Evolutionary conservation across 768 basidiomycete genomes (phyloP), one percentile per base, ranked within the genome.

Genomic region (Porpolomopsis calyptriformis): DNA sequence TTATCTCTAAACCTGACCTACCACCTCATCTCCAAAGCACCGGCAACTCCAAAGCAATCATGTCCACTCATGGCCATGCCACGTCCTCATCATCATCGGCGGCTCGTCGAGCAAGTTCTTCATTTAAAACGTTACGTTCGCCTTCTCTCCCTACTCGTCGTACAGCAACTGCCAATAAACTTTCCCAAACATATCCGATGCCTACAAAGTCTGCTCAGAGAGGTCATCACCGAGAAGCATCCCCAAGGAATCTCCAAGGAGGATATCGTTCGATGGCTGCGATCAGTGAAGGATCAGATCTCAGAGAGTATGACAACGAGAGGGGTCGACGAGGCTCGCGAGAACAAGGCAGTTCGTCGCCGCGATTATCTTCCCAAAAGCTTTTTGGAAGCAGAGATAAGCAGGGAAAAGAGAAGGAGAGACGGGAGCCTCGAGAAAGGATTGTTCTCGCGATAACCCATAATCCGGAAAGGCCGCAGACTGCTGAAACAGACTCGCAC

Each of bases 261-360:
- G 43, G 64, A n/a, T 67, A 64, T 50, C 64, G 62, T 31, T 58
- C 59, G 4, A 64, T 68, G 65, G 59, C 59, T 43, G 59, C 63
- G 12, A 63, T 68, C 9, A 61, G 64, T 45, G 70, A 70, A 46
- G 66, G 65, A 47, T 60, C 56, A 10, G n/a, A 40, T 51, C 41
- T 40, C 9, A 25, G 45, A 26, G 46, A 42, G n/a, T 41, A 43
- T 33, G 43, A 55, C 36, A 43, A 31, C 50, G 42, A 58, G 16
- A 40, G 45, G 49, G 16, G 64, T 56, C 24, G 64, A 55, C 10
- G 62, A 58, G 45, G 52, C 12, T 27, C 45, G 33, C 20, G 33
- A 31, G 33, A 35, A 27, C 29, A 24, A 20, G 22, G 37, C 8
- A 40, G 34, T 22, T 43, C 20, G 35, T 37, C 20, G 20, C 47